These are phyloP conservation scores for Phytophthora colocasiae DNA, from an alignment of 352 stramenopile species.

Conservation along the genomic window DNA sequence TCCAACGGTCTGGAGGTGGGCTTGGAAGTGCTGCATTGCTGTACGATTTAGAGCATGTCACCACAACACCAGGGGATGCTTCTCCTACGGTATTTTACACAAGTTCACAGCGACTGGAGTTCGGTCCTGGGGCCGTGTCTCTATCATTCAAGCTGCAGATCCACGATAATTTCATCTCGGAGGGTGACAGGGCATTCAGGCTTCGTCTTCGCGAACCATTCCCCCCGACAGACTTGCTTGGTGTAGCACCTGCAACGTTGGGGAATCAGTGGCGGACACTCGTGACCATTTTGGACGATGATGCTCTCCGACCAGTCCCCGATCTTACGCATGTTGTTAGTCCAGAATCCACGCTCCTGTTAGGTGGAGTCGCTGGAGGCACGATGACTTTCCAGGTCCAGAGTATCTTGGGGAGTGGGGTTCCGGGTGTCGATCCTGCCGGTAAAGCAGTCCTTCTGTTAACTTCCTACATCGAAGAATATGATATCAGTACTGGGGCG, in stretches of 20 bases:
- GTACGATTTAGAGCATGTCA: constrained; percentile 90
- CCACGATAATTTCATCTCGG: constrained; percentile 87
- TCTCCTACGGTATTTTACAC: constrained; percentile 91
- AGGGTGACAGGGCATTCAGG: constrained; percentile 76
- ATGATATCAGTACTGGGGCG: constrained; percentile 20
- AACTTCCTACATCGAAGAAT: constrained; percentile 35
- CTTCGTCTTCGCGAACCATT: constrained; percentile 54
- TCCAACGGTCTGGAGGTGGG: constrained; percentile 89
- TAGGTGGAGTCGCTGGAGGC: constrained; percentile 50
- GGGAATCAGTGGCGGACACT: constrained; percentile 70
- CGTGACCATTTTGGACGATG: constrained; percentile 82
- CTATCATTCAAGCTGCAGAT: constrained; percentile 93
- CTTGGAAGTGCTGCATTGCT: constrained; percentile 71
- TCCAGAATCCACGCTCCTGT: constrained; percentile 31
- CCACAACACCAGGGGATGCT: constrained; percentile 76
- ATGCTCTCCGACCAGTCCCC: constrained; percentile 46
- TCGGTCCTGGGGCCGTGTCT: constrained; percentile 81
- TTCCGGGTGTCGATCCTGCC: constrained; percentile 21
- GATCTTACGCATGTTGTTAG: constrained; percentile 46
- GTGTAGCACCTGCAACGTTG: constrained; percentile 36
- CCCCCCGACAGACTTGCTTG: constrained; percentile 23
- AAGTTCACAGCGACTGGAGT: constrained; percentile 76
- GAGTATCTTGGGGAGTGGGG: constrained; percentile 53
- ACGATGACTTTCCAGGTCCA: constrained; percentile 63
- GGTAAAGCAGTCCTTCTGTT: constrained; percentile 27